A percentile compares a stretch with the other conserved stretches of the same genome.
Evolutionary conservation across 177 flowering plant genomes (phyloP).

Genomic region (Vitis hybrid): DNA sequence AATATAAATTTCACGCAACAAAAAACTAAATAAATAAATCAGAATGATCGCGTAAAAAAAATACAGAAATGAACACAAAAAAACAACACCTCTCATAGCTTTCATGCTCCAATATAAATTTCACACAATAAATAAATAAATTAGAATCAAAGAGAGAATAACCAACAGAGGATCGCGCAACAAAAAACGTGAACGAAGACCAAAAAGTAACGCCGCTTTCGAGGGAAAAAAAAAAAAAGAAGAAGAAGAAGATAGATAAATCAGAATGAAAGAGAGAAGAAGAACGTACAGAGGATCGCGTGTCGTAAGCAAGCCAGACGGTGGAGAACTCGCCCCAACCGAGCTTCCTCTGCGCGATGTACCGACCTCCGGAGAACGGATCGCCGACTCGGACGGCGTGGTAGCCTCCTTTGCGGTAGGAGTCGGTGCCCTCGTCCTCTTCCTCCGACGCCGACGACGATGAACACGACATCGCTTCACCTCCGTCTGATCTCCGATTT

Average conservation of each 20-base stretch:
- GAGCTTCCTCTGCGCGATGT: constrained; percentile 64
- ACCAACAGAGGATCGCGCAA: too few relatives aligned
- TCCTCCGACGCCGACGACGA: constrained; percentile 85
- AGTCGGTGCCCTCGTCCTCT: constrained; percentile 84
- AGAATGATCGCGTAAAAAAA: too few relatives aligned
- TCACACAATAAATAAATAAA: too few relatives aligned
- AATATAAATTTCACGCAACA: too few relatives aligned
- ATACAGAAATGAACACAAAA: too few relatives aligned
- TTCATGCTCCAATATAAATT: too few relatives aligned
- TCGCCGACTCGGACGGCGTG: constrained; percentile 53
- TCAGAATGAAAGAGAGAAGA: background rate
- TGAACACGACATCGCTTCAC: constrained; percentile 57
- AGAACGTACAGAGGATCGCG: constrained; percentile 44
- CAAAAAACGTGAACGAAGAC: too few relatives aligned
- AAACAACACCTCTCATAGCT: too few relatives aligned
- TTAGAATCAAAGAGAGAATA: too few relatives aligned
- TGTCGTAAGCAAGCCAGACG: constrained; percentile 88
- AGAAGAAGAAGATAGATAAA: background rate
- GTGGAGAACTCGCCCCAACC: constrained; percentile 99
- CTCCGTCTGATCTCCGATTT: background rate
- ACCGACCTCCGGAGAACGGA: constrained; percentile 37
- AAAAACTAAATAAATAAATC: too few relatives aligned
- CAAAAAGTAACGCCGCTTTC: too few relatives aligned
- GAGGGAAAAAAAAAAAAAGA: too few relatives aligned
- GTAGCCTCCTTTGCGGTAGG: constrained; percentile 65